phyloP scores from a whole-genome alignment of 108 stramenopile genomes.

The Mayamaea pseudoterrestris region DNA sequence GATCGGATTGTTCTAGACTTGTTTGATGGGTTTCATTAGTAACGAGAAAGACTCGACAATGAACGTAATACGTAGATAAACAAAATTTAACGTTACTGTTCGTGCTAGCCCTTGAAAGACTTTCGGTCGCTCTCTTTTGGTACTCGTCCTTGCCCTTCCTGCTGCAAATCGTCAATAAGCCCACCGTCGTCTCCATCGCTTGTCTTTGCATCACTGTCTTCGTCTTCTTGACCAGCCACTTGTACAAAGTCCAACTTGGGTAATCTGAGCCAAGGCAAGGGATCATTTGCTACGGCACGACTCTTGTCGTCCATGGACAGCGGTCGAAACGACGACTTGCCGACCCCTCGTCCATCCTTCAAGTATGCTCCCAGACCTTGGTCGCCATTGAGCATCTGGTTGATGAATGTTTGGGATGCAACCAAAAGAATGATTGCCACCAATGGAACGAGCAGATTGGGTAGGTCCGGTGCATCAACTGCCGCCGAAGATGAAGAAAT shows the following conservation, averaged over 20 bases:
- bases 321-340: constrained; percentile 35
- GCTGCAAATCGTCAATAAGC: neutral
- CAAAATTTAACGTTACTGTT: no score
- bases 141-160: neutral
- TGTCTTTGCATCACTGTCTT: neutral
- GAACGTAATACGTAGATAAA: no score
- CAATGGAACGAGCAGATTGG: constrained; percentile 2
- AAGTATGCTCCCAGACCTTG: constrained; percentile 61
- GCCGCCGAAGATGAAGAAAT: neutral
- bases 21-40: no score
- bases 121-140: no score
- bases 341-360: constrained; percentile 47
- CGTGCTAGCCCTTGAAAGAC: no score
- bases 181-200: constrained; percentile 5
- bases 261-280: constrained; percentile 65
- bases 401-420: constrained; percentile 50
- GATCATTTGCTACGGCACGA: constrained; percentile 23
- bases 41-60: no score
- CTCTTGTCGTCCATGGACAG: constrained; percentile 3
- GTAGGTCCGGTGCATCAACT: neutral
- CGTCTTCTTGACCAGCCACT: constrained; percentile 48
- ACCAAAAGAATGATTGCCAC: constrained; percentile 19
- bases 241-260: constrained; percentile 66
- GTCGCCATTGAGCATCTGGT: constrained; percentile 46
- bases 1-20: no score